Conservation (phyloP, 2,329 filamentous ascomycete genomes). For the Aurifilum marmelostoma region DNA sequence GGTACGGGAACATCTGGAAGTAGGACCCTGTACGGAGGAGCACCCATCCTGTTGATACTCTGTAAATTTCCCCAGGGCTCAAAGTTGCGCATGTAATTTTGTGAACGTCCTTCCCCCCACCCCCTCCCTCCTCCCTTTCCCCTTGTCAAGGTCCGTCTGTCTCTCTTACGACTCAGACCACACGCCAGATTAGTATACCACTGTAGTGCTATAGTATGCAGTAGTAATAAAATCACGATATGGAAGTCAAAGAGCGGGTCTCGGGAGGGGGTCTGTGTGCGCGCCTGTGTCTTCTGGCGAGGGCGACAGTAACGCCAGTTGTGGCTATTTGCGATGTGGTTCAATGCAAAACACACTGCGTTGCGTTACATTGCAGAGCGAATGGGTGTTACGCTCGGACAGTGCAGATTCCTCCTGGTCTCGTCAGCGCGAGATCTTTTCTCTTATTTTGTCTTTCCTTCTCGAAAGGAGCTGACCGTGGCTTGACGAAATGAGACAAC, state of each 20-base stretch:
- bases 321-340: not conserved
- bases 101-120: not conserved
- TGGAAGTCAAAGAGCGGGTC: not conserved
- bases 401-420: not conserved
- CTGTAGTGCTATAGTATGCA: not conserved
- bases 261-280: not conserved
- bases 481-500: slow-evolving; percentile 21
- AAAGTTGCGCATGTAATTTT: slow-evolving; percentile 24
- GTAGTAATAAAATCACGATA: not conserved
- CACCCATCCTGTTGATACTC: slow-evolving; percentile 13
- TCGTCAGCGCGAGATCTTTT: not conserved
- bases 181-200: not conserved
- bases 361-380: not conserved
- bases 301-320: not conserved
- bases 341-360: not conserved
- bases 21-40: slow-evolving; percentile 2
- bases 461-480: slow-evolving; percentile 14
- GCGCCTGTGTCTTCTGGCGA: not conserved
- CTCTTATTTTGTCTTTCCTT: not conserved
- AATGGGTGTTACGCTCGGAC: not conserved
- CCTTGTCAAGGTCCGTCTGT: not conserved
- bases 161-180: not conserved
- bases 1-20: slow-evolving; percentile 23
- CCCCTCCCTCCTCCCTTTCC: not conserved
- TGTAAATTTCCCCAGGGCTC: slow-evolving; percentile 26